These are phyloP conservation scores for Echium plantagineum DNA, from an alignment of 257 asterid species.

Conservation along the genomic window DNA sequence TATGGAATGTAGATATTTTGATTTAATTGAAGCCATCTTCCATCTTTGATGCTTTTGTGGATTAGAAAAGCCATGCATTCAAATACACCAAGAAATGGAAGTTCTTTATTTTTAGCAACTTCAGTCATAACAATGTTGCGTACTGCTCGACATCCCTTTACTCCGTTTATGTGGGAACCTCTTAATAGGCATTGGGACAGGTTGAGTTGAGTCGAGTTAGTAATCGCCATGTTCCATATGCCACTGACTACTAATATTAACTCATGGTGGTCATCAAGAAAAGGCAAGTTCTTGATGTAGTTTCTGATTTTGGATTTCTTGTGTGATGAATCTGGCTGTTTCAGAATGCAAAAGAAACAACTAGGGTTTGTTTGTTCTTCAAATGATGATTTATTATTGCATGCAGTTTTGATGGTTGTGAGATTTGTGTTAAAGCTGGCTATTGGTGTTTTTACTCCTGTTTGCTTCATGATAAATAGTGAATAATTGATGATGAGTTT, in stretches of 20 bases:
- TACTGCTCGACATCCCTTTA: too few species aligned
- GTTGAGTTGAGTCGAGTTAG: too few species aligned
- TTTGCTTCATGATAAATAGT: conserved; percentile 7
- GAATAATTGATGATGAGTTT: not conserved
- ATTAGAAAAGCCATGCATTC: conserved; percentile 54
- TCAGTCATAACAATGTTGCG: conserved; percentile 47
- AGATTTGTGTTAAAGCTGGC: conserved; percentile 5
- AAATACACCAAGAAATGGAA: conserved; percentile 56
- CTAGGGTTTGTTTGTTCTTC: conserved; percentile 19
- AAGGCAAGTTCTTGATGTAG: conserved; percentile 29
- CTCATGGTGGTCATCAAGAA: conserved; percentile 33
- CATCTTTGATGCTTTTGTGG: conserved; percentile 30
- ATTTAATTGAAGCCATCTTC: conserved; percentile 41
- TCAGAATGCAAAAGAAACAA: conserved; percentile 71
- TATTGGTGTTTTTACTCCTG: not conserved
- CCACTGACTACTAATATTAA: conserved; percentile 55
- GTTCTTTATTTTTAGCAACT: conserved; percentile 36
- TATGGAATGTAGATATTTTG: conserved; percentile 66
- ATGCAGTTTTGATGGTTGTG: not conserved
- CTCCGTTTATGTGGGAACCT: too few species aligned
- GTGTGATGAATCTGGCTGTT: conserved; percentile 32
- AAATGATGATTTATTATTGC: conserved; percentile 17
- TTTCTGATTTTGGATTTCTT: conserved; percentile 25
- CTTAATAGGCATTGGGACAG: too few species aligned
- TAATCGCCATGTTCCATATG: conserved; percentile 55